phyloP scores from a whole-genome alignment of 2,329 filamentous ascomycete species.

The Zymoseptoria ardabiliae region DNA sequence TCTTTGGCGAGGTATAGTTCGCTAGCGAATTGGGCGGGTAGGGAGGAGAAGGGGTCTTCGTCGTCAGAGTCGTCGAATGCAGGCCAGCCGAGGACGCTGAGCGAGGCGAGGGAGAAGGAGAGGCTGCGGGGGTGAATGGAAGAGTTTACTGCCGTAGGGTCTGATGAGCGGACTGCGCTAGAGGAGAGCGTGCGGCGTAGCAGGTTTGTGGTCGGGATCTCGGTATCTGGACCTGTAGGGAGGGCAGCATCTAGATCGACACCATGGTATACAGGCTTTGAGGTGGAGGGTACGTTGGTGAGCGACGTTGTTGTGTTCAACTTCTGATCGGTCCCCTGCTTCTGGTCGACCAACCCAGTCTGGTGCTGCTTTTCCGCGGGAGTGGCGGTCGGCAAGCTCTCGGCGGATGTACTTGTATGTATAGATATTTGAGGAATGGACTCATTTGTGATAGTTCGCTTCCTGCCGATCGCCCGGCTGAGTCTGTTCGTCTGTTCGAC shows the following conservation, averaged over 20 bases:
- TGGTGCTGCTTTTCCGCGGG: background rate
- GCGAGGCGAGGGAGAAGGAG: slow-evolving; percentile 68
- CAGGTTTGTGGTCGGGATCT: slow-evolving; percentile 39
- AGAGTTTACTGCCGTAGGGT: slow-evolving; percentile 6
- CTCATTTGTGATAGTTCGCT: slow-evolving; percentile 9
- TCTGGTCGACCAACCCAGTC: background rate
- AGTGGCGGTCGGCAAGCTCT: background rate
- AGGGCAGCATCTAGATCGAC: slow-evolving; percentile 51
- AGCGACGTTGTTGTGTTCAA: slow-evolving; percentile 16
- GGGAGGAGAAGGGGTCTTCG: slow-evolving; percentile 14
- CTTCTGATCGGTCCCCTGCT: background rate
- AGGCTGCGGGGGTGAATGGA: slow-evolving; percentile 52
- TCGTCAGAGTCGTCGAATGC: slow-evolving; percentile 30
- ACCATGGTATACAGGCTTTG: slow-evolving; percentile 54
- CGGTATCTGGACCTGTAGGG: slow-evolving; percentile 43
- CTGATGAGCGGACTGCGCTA: slow-evolving; percentile 35
- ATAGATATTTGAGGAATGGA: slow-evolving; percentile 13
- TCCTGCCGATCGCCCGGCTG: slow-evolving; percentile 8
- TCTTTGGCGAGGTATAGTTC: slow-evolving; percentile 42
- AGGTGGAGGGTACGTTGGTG: slow-evolving; percentile 42
- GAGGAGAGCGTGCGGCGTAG: slow-evolving; percentile 50
- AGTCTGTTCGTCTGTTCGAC: slow-evolving; percentile 15
- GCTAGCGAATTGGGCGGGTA: slow-evolving; percentile 17
- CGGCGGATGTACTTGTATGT: background rate
- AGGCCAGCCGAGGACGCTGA: slow-evolving; percentile 62